Percentiles rank a stretch among this genome's conserved stretches.
Conservation (phyloP, 2,329 filamentous ascomycete species). For the Venturia nashicola region DNA sequence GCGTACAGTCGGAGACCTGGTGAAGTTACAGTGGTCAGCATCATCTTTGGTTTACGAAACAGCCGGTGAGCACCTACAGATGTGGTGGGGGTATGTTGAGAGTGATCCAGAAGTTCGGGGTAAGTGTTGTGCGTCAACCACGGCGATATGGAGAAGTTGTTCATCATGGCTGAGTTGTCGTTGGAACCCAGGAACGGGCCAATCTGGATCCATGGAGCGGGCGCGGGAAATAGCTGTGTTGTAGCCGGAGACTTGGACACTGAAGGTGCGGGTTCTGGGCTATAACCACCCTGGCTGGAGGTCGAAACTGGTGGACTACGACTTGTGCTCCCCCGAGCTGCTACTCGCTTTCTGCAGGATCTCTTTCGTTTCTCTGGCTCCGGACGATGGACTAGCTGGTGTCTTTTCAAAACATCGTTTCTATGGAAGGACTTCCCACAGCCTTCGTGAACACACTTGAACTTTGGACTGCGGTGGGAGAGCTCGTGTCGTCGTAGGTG, state of each 20-base stretch:
- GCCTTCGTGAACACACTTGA: conserved; percentile 11
- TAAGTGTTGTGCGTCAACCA: conserved; percentile 1
- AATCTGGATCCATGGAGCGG: not conserved
- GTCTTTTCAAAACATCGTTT: conserved; percentile 12
- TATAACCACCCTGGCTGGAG: not conserved
- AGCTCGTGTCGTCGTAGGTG: conserved; percentile 12
- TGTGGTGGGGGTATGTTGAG: not conserved
- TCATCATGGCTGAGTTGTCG: not conserved
- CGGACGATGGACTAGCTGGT: conserved; percentile 12
- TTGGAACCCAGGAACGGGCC: not conserved
- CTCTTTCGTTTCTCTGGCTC: conserved; percentile 10
- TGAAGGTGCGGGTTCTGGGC: not conserved
- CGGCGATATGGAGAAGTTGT: not conserved
- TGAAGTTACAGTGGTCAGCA: not conserved
- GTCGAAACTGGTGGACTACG: not conserved
- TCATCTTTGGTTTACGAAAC: too few species aligned
- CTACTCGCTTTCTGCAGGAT: not conserved
- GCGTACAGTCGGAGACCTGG: not conserved
- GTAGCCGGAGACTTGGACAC: not conserved
- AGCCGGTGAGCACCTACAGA: not conserved
- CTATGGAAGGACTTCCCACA: conserved; percentile 12
- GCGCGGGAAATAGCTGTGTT: not conserved
- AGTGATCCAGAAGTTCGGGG: not conserved
- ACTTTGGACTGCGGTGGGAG: conserved; percentile 12
- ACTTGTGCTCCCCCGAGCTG: not conserved